Evolutionary conservation across 192 early-diverging fungal species (phyloP).

Genomic region (Podila epicladia): DNA sequence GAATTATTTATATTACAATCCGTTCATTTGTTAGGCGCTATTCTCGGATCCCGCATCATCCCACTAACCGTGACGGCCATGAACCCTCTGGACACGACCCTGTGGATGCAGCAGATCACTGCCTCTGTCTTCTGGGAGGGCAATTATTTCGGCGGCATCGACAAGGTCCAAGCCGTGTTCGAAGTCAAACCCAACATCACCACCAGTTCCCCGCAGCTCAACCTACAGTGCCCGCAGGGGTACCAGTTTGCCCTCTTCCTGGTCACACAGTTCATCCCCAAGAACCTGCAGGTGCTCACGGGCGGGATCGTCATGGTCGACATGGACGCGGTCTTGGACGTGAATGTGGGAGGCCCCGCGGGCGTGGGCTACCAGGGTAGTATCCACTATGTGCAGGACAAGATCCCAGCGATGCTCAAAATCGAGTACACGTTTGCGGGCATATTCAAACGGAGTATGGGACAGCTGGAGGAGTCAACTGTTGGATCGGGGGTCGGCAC

Average conservation of each 20-base stretch:
- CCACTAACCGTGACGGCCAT: neutral
- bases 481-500: too few species aligned
- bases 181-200: neutral
- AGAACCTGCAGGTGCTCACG: neutral
- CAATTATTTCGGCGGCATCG: slow-evolving; percentile 1
- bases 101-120: neutral
- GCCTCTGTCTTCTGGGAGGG: neutral
- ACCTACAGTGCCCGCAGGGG: neutral
- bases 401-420: neutral
- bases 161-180: neutral
- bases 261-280: slow-evolving; percentile 8
- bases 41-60: neutral
- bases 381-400: neutral
- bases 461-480: too few species aligned
- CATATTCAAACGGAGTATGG: neutral
- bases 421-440: slow-evolving; percentile 2
- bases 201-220: neutral
- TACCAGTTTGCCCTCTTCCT: slow-evolving; percentile 4
- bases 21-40: too few species aligned
- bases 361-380: neutral
- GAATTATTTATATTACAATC: too few species aligned
- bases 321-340: neutral
- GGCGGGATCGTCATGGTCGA: neutral
- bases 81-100: neutral
- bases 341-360: neutral